These are phyloP conservation scores for Phytopythium kandeliae DNA, from an alignment of 352 stramenopile species.

Conservation along the genomic window DNA sequence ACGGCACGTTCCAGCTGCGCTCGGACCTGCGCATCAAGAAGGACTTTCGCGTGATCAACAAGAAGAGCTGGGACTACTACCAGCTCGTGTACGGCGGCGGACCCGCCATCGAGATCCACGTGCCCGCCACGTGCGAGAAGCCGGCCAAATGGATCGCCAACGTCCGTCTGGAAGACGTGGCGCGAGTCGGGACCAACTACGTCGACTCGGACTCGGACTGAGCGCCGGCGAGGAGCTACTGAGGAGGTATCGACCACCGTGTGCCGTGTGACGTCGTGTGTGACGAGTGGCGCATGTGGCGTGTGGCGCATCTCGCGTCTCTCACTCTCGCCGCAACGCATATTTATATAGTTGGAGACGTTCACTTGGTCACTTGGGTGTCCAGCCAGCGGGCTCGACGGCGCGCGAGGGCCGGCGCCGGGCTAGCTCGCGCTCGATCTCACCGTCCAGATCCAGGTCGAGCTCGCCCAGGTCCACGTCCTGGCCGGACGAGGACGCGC, in stretches of 20 bases:
- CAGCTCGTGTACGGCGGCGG: conserved; percentile 62
- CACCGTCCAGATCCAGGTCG: conserved; percentile 65
- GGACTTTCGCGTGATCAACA: conserved; percentile 80
- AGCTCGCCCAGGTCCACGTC: conserved; percentile 5
- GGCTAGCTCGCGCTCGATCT: conserved; percentile 64
- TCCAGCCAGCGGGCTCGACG: conserved; percentile 14
- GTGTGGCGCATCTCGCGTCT: too few species aligned
- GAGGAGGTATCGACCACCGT: neutral
- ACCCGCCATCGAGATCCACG: conserved; percentile 61
- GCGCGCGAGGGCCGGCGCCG: conserved; percentile 45
- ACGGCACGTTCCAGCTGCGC: conserved; percentile 70
- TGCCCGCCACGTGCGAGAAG: conserved; percentile 46
- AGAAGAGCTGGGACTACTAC: conserved; percentile 73
- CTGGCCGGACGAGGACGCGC: neutral
- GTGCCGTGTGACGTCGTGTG: too few species aligned
- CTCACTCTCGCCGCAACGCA: neutral
- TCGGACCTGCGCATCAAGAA: conserved; percentile 51
- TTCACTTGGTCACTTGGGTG: neutral
- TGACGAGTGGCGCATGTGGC: too few species aligned
- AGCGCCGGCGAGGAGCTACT: neutral
- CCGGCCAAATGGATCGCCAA: conserved; percentile 42
- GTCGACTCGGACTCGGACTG: conserved; percentile 39
- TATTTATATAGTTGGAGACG: conserved; percentile 14
- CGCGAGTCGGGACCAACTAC: conserved; percentile 62
- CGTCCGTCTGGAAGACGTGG: conserved; percentile 45